Base-by-base conservation (phyloP, 495 filamentous ascomycete species). In the Trichodelitschia bisporula region DNA sequence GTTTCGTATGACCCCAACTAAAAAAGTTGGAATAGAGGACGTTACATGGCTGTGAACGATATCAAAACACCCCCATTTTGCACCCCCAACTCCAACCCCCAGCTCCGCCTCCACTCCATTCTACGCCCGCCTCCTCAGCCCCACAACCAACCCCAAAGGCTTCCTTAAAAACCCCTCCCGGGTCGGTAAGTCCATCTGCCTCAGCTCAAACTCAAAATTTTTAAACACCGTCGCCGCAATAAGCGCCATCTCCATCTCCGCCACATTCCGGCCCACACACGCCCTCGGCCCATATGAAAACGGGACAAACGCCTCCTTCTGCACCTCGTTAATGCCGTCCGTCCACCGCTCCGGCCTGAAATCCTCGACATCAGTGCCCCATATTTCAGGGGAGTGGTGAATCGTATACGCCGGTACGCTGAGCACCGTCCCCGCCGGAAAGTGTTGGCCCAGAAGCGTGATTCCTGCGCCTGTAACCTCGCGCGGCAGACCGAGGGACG, bases 101-200 rank as follows among this genome's bases (percentile, higher is more conserved):
- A n/a, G n/a, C n/a, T n/a, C n/a, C n/a, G n/a, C n/a, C n/a, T n/a
- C n/a, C n/a, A n/a, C n/a, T n/a, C n/a, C n/a, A n/a, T n/a, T n/a
- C n/a, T n/a, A n/a, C n/a, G n/a, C n/a, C n/a, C n/a, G n/a, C 43
- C 53, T 61, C 44, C 59, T 61, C 49, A 90, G 57, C 19, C 70
- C 82, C 36, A 90, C 71, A 33, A 61, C 49, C 50, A 83, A 53
- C 12, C 62, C 70, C 29, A 90, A 41, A 9, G 82, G 82, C 63
- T 92, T 92, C 45, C 80, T 59, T 53, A 92, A 54, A 52, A 92
- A 92, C 0, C 82, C 82, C 56, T 92, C 82, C 26, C 71, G 55
- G 0, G 77, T 86, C 47, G 77, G 61, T 69, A 89, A 62, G 17
- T 50, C 52, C 3, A 63, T 62, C 56, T 86, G 74, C 40, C 69